Base-by-base conservation (phyloP, 331 rosid species). In the Telfairia occidentalis region DNA sequence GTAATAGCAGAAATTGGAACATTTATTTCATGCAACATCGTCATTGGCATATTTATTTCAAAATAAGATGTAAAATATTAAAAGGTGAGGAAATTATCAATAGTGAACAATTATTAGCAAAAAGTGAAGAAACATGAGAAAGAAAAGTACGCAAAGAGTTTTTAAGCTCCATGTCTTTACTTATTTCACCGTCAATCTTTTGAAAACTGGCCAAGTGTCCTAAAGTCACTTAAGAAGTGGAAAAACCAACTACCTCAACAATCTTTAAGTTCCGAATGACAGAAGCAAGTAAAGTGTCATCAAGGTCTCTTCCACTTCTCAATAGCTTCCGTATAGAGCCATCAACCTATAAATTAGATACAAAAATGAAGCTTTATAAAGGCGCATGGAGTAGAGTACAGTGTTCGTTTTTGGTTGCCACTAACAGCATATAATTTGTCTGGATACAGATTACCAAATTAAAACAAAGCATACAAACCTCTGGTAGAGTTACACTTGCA, bases 251-350 rank as follows among this genome's bases (percentile, higher is more conserved):
- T 78, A 91, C 98, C 96, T 86, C 81, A 74, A 91, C 88, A 75
- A 87, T 87, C 90, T 87, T 94, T 87, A 94, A 84, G 85, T 89
- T 91, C 79, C 79, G 84, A 81, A 94, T 87, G 71, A 88, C 84
- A 76, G 82, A 92, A 71, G 98, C 97, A 3, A 81, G 58, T 87
- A 94, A 81, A 75, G 84, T 77, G 64, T 91, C 90, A 50, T 94
- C 88, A 38, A 94, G 81, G 59, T 89, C 98, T 82, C 87, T 84
- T 76, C 89, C 90, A 82, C 85, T 78, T 79, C 82, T 89, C 78
- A 91, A 52, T 85, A 89, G 80, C 83, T 91, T 91, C 80, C 87
- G 71, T 23, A 75, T 5, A 26, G 92, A 79, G 55, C 78, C 88
- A 71, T 86, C 89, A 77, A 82, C 83, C 98, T 93, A 85, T 77